These are phyloP conservation scores for Leishmania guyanensis DNA, from an alignment of 208 protist genomes.

Conservation along the genomic window DNA sequence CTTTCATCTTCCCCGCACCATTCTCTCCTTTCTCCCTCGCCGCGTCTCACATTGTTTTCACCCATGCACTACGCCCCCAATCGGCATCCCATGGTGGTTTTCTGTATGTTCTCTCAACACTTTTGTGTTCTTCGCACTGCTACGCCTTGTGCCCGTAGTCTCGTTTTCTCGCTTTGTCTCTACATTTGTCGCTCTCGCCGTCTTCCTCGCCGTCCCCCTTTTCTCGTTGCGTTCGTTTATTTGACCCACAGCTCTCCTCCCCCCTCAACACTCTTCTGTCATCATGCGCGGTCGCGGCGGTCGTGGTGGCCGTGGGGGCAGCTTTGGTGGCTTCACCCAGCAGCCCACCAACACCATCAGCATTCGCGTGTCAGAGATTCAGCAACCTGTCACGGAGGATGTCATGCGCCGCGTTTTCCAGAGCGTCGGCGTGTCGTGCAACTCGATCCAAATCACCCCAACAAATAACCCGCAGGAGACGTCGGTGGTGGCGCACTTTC, in stretches of 20 bases:
- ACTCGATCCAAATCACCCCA: slow-evolving; percentile 60
- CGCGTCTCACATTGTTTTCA: not conserved
- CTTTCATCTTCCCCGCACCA: not conserved
- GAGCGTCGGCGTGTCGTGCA: slow-evolving; percentile 66
- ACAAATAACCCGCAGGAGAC: slow-evolving; percentile 63
- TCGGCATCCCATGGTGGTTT: not conserved
- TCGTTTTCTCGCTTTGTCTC: not conserved
- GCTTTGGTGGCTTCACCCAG: slow-evolving; percentile 26
- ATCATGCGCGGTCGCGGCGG: slow-evolving; percentile 42
- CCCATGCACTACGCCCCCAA: not conserved
- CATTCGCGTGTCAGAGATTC: slow-evolving; percentile 76
- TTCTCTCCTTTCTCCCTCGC: not conserved
- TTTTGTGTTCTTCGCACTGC: not conserved
- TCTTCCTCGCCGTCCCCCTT: not conserved
- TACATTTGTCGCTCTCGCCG: not conserved
- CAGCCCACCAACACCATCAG: slow-evolving; percentile 67
- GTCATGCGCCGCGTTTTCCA: slow-evolving; percentile 88
- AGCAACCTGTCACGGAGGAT: slow-evolving; percentile 83
- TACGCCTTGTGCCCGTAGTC: not conserved
- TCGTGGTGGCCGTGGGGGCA: slow-evolving; percentile 39
- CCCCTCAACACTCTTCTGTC: not conserved
- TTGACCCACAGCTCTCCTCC: not conserved
- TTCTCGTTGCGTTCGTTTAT: not conserved
- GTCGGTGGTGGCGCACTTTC: slow-evolving; percentile 77
- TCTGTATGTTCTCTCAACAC: not conserved